phyloP scores from a whole-genome alignment of 2,329 filamentous ascomycete species.

The Chaetomiaceae sp. region DNA sequence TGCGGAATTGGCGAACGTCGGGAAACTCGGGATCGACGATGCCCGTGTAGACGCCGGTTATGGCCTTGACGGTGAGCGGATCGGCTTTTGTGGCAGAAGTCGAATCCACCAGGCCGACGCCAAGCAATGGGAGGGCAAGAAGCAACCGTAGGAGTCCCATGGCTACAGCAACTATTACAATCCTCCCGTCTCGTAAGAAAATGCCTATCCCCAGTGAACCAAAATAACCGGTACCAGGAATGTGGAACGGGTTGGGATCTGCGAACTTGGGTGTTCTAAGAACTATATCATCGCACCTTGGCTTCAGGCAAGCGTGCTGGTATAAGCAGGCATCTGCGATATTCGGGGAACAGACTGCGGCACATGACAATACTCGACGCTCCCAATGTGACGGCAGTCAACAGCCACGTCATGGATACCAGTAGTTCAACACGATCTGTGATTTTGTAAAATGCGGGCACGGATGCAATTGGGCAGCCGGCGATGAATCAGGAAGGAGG shows the following conservation, averaged over 20 bases:
- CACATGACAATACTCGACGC: no score
- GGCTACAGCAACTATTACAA: no score
- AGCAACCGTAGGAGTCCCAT: not conserved
- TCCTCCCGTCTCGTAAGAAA: no score
- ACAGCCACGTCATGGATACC: not conserved
- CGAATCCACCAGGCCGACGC: not conserved
- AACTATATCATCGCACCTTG: no score
- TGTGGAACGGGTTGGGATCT: no score
- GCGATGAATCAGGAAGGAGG: not conserved
- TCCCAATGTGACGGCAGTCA: not conserved
- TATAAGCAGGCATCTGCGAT: no score
- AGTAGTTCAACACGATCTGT: not conserved
- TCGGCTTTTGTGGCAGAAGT: not conserved
- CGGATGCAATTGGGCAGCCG: not conserved
- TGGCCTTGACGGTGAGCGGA: constrained; percentile 24
- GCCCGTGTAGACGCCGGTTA: constrained; percentile 34
- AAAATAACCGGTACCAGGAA: no score
- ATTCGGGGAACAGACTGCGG: no score
- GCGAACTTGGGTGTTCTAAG: no score
- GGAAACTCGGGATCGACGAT: constrained; percentile 32
- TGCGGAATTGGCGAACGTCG: constrained; percentile 36
- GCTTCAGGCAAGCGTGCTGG: no score
- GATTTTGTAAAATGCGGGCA: not conserved
- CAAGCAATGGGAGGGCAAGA: not conserved
- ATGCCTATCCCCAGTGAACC: no score